Percentiles rank a stretch among this genome's conserved stretches.
These are phyloP conservation scores for Xylaria bambusicola DNA, from an alignment of 495 filamentous ascomycete species.

Conservation along the genomic window DNA sequence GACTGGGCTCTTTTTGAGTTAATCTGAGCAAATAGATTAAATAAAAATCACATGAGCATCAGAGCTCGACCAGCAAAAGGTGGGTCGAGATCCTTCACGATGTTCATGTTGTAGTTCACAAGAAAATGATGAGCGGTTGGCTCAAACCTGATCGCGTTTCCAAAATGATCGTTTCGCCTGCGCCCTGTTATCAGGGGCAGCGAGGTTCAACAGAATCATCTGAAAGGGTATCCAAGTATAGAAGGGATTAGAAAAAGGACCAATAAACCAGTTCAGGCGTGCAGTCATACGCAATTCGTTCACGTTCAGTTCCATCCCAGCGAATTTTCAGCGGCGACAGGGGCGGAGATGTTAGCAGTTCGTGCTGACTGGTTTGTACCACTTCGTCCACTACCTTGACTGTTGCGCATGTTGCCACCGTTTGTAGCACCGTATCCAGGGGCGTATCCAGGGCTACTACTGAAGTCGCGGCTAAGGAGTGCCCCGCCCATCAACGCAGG, in stretches of 20 bases:
- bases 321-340: conserved; percentile 96
- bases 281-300: conserved; percentile 24
- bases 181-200: conserved; percentile 22
- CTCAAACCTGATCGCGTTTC: conserved; percentile 33
- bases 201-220: conserved; percentile 29
- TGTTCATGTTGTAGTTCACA: conserved; percentile 38
- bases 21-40: conserved; percentile 42
- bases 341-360: conserved; percentile 71
- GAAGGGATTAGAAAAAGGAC: conserved; percentile 34
- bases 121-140: conserved; percentile 29
- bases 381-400: conserved; percentile 69
- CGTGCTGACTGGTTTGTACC: conserved; percentile 73
- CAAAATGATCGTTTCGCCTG: conserved; percentile 25
- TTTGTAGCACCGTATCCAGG: conserved; percentile 34
- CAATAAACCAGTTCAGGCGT: conserved; percentile 32
- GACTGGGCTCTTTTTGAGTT: conserved; percentile 14
- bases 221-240: conserved; percentile 56
- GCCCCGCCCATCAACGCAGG: conserved; percentile 58
- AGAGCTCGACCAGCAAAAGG: conserved; percentile 45
- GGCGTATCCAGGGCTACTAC: conserved; percentile 45
- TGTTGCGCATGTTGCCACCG: conserved; percentile 53
- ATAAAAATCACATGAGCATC: conserved; percentile 37
- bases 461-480: conserved; percentile 50
- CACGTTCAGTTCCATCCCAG: conserved; percentile 88
- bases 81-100: conserved; percentile 35